Base-by-base conservation (phyloP, 257 asterid species). In the Jasminum sambac region DNA sequence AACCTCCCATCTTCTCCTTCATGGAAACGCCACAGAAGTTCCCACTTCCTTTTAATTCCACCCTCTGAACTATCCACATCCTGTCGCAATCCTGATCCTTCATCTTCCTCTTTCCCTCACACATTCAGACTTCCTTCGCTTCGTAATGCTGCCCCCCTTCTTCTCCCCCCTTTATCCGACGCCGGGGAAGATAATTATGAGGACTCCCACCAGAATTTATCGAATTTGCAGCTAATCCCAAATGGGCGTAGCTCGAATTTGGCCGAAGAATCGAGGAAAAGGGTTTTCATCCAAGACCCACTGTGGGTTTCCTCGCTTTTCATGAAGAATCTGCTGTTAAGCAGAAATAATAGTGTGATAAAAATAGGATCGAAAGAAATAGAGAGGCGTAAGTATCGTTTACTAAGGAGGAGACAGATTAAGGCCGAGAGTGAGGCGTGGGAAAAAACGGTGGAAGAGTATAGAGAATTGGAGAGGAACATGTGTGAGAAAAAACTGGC, bases 401-500 rank as follows among this genome's bases (percentile, higher is more conserved):
- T 81, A 69, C 77, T 93, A 66, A 81, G 92, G 86, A 86, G 81
- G 83, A 82, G 96, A 67, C 98, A 93, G 78, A 61, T 93, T 6
- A 84, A 84, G 80, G 89, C 89, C 16, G 98, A 93, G 69, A 93
- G 97, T 0, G 92, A 93, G 91, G 98, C 95, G 1, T 93, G 98
- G 98, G 92, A 90, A 89, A 87, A 81, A 72, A 87, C 74, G 89
- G 97, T 85, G 74, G 94, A 87, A 52, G 97, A 93, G 78, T 93
- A 90, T 42, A 82, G 87, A 64, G 97, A 93, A 62, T 72, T 93
- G 81, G 95, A 93, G 75, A 90, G 86, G 78, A 97, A 89, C 55
- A 94, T 94, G 97, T 91, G 96, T 71, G 98, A 94, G 87, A 89
- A 79, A 76, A 90, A 94, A 66, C 43, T 94, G 84, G 98, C 98